Evolutionary conservation across 495 filamentous ascomycete species (phyloP).

Genomic region (Astrocystis sublimbata): DNA sequence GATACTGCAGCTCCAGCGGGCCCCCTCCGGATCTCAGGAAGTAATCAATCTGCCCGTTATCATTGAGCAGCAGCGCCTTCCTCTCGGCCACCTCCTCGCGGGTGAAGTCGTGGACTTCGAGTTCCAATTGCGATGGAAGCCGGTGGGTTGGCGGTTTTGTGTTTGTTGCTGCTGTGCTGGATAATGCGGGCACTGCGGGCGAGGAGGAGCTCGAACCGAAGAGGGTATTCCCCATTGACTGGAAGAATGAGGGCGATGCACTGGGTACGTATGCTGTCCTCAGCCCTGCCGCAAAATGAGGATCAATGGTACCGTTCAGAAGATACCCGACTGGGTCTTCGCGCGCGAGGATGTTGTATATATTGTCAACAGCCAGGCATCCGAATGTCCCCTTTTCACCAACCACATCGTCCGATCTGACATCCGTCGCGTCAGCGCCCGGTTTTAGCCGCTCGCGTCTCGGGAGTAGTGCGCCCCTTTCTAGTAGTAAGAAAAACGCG

Average conservation of each 20-base stretch:
- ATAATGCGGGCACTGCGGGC: conserved; percentile 20
- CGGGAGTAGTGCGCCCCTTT: conserved; percentile 78
- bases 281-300: conserved; percentile 71
- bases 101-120: conserved; percentile 94
- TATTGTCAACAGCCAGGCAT: conserved; percentile 89
- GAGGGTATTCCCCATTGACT: conserved; percentile 66
- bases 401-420: conserved; percentile 62
- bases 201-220: conserved; percentile 44
- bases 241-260: conserved; percentile 64
- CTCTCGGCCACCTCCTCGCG: conserved; percentile 91
- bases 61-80: conserved; percentile 83
- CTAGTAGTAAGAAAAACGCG: conserved; percentile 89
- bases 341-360: conserved; percentile 84
- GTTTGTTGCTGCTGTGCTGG: conserved; percentile 23
- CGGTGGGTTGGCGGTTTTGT: conserved; percentile 52
- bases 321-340: conserved; percentile 81
- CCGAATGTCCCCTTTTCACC: conserved; percentile 79
- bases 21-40: conserved; percentile 78
- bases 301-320: conserved; percentile 86
- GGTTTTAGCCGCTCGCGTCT: conserved; percentile 75
- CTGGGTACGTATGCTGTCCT: conserved; percentile 78
- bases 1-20: conserved; percentile 87
- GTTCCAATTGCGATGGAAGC: conserved; percentile 85
- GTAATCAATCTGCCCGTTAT: conserved; percentile 94
- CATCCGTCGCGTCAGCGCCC: conserved; percentile 61